phyloP scores from a whole-genome alignment of 495 filamentous ascomycete species.

The Hypoxylon crocopeplum region DNA sequence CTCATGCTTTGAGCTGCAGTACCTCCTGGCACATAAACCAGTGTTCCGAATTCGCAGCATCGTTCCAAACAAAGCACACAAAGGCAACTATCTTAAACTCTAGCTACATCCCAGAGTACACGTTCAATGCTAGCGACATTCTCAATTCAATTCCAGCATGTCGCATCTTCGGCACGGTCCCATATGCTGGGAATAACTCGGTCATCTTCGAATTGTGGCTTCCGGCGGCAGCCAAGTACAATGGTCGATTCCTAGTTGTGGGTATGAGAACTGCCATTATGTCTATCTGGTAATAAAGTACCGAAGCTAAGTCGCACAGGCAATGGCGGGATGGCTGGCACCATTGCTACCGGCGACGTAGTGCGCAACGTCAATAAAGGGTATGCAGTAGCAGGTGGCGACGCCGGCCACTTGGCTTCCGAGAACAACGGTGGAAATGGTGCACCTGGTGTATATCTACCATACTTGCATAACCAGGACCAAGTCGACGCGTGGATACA shows the following conservation, averaged over 20 bases:
- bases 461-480: slow-evolving; percentile 45
- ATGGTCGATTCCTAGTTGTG: slow-evolving; percentile 42
- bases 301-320: slow-evolving; percentile 27
- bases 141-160: slow-evolving; percentile 18
- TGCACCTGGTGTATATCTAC: slow-evolving; percentile 31
- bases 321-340: slow-evolving; percentile 49
- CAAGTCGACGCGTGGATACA: slow-evolving; percentile 53
- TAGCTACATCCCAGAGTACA: slow-evolving; percentile 7
- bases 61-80: neutral
- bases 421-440: slow-evolving; percentile 37
- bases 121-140: slow-evolving; percentile 11
- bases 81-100: slow-evolving; percentile 20
- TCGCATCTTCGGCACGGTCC: slow-evolving; percentile 17
- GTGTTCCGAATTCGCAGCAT: slow-evolving; percentile 23
- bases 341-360: slow-evolving; percentile 41
- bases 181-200: slow-evolving; percentile 20
- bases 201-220: slow-evolving; percentile 41
- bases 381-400: slow-evolving; percentile 46
- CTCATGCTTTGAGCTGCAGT: neutral
- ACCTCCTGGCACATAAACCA: slow-evolving; percentile 14
- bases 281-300: neutral
- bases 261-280: slow-evolving; percentile 25
- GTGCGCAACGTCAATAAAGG: slow-evolving; percentile 43
- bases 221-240: slow-evolving; percentile 33
- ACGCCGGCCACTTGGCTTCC: slow-evolving; percentile 42